Percentiles rank a stretch among this genome's conserved stretches.
phyloP scores from a whole-genome alignment of 1,284 basidiomycete genomes.

The Fistulinella cinereoalba region DNA sequence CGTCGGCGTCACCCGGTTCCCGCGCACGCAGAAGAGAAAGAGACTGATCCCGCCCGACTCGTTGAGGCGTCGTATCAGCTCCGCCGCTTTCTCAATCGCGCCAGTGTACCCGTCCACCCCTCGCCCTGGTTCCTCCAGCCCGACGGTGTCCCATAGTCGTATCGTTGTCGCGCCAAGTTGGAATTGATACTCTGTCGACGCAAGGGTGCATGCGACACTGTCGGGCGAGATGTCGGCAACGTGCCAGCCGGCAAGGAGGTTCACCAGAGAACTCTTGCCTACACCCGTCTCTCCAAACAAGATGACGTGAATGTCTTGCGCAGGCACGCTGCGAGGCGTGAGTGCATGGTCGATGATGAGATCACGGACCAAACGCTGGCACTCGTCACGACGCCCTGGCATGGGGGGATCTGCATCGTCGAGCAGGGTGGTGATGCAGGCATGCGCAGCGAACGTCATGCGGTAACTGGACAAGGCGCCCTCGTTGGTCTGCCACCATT shows the following conservation, averaged over 20 bases:
- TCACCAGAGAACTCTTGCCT: slow-evolving; percentile 31
- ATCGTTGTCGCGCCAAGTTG: slow-evolving; percentile 19
- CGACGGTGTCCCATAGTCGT: slow-evolving; percentile 29
- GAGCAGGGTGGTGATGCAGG: slow-evolving; percentile 24
- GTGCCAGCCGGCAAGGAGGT: slow-evolving; percentile 28
- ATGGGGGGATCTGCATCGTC: slow-evolving; percentile 21
- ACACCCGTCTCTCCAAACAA: too few species aligned
- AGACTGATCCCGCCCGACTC: slow-evolving; percentile 33
- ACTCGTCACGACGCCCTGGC: slow-evolving; percentile 13
- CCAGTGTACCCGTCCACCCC: slow-evolving; percentile 20
- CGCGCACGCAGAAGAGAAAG: slow-evolving; percentile 38
- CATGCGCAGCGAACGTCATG: slow-evolving; percentile 20
- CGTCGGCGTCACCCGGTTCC: slow-evolving; percentile 31
- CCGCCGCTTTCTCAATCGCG: slow-evolving; percentile 33
- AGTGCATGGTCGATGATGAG: slow-evolving; percentile 25
- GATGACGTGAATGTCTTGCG: slow-evolving; percentile 25
- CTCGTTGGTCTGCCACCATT: slow-evolving; percentile 19
- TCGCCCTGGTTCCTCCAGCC: slow-evolving; percentile 35
- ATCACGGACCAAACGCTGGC: slow-evolving; percentile 18
- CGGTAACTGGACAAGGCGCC: neutral
- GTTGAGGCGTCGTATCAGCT: slow-evolving; percentile 30
- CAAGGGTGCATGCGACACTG: slow-evolving; percentile 22
- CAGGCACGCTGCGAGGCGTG: slow-evolving; percentile 14
- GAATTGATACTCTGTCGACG: slow-evolving; percentile 23
- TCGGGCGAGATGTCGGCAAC: slow-evolving; percentile 27